A percentile compares a stretch with the other conserved stretches of the same genome.
phyloP scores from a whole-genome alignment of 1,284 basidiomycete species.

The Earliella scabrosa region DNA sequence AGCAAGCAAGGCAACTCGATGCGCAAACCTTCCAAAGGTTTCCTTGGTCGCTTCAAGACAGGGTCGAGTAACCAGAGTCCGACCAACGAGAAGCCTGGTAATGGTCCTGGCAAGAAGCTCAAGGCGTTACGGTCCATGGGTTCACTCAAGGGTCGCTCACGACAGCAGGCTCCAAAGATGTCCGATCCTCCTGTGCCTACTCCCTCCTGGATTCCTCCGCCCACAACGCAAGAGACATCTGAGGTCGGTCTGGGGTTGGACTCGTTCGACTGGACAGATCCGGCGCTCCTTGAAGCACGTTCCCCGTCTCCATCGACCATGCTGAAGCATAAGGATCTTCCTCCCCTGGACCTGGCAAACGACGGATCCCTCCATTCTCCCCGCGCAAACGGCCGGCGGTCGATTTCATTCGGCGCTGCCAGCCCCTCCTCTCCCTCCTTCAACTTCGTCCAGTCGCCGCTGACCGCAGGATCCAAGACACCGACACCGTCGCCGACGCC shows the following conservation, averaged over 20 bases:
- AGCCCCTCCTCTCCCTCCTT: constrained; percentile 44
- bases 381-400: constrained; percentile 57
- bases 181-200: constrained; percentile 30
- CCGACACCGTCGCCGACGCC: constrained; percentile 6
- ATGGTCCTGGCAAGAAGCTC: constrained; percentile 52
- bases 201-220: constrained; percentile 52
- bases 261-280: constrained; percentile 54
- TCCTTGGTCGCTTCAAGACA: constrained; percentile 64
- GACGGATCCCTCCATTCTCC: constrained; percentile 21
- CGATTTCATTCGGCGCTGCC: constrained; percentile 63
- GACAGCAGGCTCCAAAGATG: constrained; percentile 27
- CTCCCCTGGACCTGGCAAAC: constrained; percentile 18
- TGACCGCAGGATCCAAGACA: constrained; percentile 19
- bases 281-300: constrained; percentile 30
- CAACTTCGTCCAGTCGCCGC: constrained; percentile 47
- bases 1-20: constrained; percentile 38
- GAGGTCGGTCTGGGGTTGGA: constrained; percentile 66
- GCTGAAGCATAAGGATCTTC: constrained; percentile 13
- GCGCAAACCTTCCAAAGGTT: constrained; percentile 67
- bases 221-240: constrained; percentile 37
- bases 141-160: constrained; percentile 66
- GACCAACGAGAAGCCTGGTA: constrained; percentile 40
- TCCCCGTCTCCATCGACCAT: constrained; percentile 18
- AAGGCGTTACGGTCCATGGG: constrained; percentile 81
- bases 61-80: constrained; percentile 43